Base-by-base conservation (phyloP, 2,329 filamentous ascomycete genomes). In the Chalara sp. region DNA sequence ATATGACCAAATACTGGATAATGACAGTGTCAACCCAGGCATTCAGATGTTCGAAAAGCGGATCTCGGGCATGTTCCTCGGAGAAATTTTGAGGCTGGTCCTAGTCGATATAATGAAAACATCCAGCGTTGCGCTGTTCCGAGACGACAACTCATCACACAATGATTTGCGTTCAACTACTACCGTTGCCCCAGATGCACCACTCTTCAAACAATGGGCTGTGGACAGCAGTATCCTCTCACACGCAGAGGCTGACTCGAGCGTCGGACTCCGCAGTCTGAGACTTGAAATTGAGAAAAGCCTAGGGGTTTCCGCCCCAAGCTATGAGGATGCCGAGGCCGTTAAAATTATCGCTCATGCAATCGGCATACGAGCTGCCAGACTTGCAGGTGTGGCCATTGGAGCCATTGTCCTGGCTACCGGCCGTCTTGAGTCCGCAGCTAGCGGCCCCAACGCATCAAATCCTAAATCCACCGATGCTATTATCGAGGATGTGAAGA, bases 41-140 rank as follows among this genome's bases (percentile, higher is more conserved):
- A 83, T 95, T 55, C 93, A 99, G 67, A 96, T 97, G 88, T 99
- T 97, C 65, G 93, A 99, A 74, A 99, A 99, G 78, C 87, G 92
- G 45, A 86, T 99, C 12, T 96, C 90, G 0, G 93, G 93, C 67
- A 97, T 99, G 92, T 99, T 97, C 73, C 71, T 99, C 46, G 93
- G 93, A 49, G 93, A 99, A 69, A 91, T 97, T 56, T 78, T 96
- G 50, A 86, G 93, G 49, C 78, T 89, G 43, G 83, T 84, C 12
- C 72, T 96, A 28, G 68, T 93, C 47, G 76, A 82, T 52, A 78
- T 96, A 66, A 73, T 91, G 63, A 78, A 86, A 60, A 78, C 88
- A 59, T 75, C 83, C 31, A 67, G 76, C 1, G 71, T 86, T 6
- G 76, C 83, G 3, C 77, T 96, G 35, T 95, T 96, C 78, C 80